A percentile compares a stretch with the other conserved stretches of the same genome.
Evolutionary conservation across 345 rosid species (phyloP).

Genomic region (Excoecaria agallocha): DNA sequence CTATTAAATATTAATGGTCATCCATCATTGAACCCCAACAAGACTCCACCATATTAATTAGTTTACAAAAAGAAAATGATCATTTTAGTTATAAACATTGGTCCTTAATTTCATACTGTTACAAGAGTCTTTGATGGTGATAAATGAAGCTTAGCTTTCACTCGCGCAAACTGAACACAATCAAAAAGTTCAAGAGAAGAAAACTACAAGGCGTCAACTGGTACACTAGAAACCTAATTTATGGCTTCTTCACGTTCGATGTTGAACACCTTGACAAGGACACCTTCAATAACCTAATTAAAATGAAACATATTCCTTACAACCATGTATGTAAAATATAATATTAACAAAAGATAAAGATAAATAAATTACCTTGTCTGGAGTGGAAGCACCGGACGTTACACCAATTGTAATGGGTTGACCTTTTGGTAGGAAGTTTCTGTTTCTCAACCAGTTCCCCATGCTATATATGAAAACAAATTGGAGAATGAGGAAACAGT

Average conservation of each 20-base stretch:
- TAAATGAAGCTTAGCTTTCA: too few relatives aligned
- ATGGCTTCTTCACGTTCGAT: conserved; percentile 66
- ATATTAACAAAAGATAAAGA: background rate
- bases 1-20: too few relatives aligned
- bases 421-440: conserved; percentile 83
- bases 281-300: conserved; percentile 73
- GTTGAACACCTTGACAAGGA: conserved; percentile 64
- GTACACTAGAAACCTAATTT: conserved; percentile 12
- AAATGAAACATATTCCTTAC: background rate
- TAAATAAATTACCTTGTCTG: conserved; percentile 68
- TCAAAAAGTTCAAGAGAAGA: too few relatives aligned
- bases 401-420: conserved; percentile 81
- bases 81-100: too few relatives aligned
- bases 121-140: too few relatives aligned
- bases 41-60: too few relatives aligned
- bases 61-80: too few relatives aligned
- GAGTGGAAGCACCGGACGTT: conserved; percentile 97
- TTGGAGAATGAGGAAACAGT: background rate
- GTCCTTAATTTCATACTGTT: too few relatives aligned
- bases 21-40: too few relatives aligned
- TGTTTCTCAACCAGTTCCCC: conserved; percentile 95
- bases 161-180: too few relatives aligned
- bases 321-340: too few relatives aligned
- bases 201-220: background rate
- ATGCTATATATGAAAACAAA: conserved; percentile 42